A percentile compares a stretch with the other conserved stretches of the same genome.
These are phyloP conservation scores for Claviceps africana DNA, from an alignment of 2,329 filamentous ascomycete genomes.

Conservation along the genomic window DNA sequence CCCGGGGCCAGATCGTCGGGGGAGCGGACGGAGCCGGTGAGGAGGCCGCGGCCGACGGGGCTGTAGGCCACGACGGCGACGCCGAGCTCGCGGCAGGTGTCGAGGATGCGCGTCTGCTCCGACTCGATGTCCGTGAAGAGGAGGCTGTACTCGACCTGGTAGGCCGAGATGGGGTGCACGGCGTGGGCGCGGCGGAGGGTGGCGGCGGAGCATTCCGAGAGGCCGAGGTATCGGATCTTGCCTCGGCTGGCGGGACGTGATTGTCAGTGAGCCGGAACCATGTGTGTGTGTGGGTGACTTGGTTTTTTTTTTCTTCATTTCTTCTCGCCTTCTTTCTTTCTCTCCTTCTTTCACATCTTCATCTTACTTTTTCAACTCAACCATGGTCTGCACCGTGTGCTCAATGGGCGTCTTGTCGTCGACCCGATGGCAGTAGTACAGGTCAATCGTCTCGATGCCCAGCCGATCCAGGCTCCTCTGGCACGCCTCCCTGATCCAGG, in stretches of 20 bases:
- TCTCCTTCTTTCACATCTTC: too few relatives aligned
- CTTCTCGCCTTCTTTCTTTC: too few relatives aligned
- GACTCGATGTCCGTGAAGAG: constrained; percentile 46
- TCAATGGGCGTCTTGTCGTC: too few relatives aligned
- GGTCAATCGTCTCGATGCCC: too few relatives aligned
- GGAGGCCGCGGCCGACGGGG: background rate
- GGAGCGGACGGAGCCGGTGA: background rate
- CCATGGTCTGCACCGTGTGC: too few relatives aligned
- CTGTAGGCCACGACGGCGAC: background rate
- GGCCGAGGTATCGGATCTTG: background rate
- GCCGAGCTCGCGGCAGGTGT: background rate
- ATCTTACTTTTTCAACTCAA: too few relatives aligned
- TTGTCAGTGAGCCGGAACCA: too few relatives aligned
- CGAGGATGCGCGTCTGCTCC: constrained; percentile 5
- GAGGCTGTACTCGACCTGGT: constrained; percentile 41
- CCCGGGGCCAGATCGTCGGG: background rate
- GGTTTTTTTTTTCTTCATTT: too few relatives aligned
- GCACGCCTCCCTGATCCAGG: too few relatives aligned
- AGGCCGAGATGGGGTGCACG: constrained; percentile 34
- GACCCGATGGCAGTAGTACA: too few relatives aligned
- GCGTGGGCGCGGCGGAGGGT: constrained; percentile 37
- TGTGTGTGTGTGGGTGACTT: too few relatives aligned
- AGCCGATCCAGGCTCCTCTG: too few relatives aligned
- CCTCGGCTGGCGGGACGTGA: background rate
- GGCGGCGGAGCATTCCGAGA: constrained; percentile 13